Evolutionary conservation across 1,284 basidiomycete genomes (phyloP), one percentile per base, ranked within the genome.

Genomic region (Trichosporon asahii): DNA sequence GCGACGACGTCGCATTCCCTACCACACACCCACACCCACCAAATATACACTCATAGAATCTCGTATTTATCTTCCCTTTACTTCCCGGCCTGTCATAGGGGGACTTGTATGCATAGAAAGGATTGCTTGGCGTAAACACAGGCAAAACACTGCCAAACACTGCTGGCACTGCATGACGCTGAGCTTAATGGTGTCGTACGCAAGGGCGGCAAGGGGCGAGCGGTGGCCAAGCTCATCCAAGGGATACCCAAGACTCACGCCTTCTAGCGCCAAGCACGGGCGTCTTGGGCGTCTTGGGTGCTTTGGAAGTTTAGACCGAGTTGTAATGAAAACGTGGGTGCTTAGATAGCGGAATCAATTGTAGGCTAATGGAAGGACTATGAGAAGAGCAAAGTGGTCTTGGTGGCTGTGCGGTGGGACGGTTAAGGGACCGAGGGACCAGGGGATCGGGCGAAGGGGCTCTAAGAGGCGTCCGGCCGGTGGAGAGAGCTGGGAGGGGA

Each of bases 31-130:
- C 31, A 33, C 40, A 44, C 12, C 18, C 15, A 44, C 18, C n/a
- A n/a, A n/a, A n/a, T n/a, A n/a, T n/a, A 6, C 40, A 44, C 18
- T 33, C 31, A 44, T 44, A 44, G 40, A 44, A 6, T 18, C 40
- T 44, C 12, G 18, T 44, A 44, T 44, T 44, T 44, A 5, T 40
- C 37, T 40, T 12, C 11, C 14, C 40, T 12, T n/a, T n/a, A 18
- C n/a, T n/a, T n/a, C 40, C 40, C 40, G 8, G 18, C 40, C 40
- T 18, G 4, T 44, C 40, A n/a, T 3, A 49, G 46, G 49, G 49
- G 21, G 49, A 53, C 49, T 53, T 53, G 49, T 53, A 53, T 53
- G 49, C 49, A 53, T 53, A 53, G 49, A 53, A 53, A 53, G 23
- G 49, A 25, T 23, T 53, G 9, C 49, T 53, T 53, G 49, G 49